Evolutionary conservation across 768 basidiomycete species (phyloP), one percentile per base, ranked within the genome.

Genomic region (Lactarius sanguifluus): DNA sequence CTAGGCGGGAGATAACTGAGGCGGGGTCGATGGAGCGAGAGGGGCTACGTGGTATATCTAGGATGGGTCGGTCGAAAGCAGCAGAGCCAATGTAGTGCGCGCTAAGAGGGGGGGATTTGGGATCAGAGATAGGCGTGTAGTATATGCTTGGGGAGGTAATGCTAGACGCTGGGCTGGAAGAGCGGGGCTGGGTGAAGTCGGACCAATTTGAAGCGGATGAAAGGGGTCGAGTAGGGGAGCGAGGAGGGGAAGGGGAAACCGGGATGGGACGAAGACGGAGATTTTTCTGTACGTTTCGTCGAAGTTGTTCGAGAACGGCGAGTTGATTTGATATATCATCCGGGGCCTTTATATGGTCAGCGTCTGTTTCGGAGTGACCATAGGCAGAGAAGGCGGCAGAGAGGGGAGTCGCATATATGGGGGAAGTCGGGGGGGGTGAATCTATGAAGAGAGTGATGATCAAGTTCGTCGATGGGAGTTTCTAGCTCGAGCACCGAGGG

Each of bases 191-290:
- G 68, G 70, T 36, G 72, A 78, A 64, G 70, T 79, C 72, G 41
- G 69, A 62, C 74, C 77, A 70, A 40, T 72, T 70, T 34, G 71
- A 59, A 13, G 70, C 66, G 9, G 70, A 71, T 9, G 75, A 70
- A 34, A 74, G 71, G 1, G 73, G 72, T 18, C 69, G 72, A 23
- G 68, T 71, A 30, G 71, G 71, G 20, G 71, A 67, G 41, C 70
- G 71, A 18, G 67, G 70, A n/a, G 66, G 71, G 13, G 57, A 68
- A n/a, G 62, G 74, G 32, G 62, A 68, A 28, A 88, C 87, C 59
- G 85, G 84, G 64, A 94, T 88, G 34, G 92, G 92, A 25, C 92
- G 83, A 41, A 94, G 81, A 65, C 85, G 86, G 43, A 94, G 82
- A 71, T 94, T 94, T 76, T 86, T 82, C 76, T 88, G 85, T 2